A percentile compares a stretch with the other conserved stretches of the same genome.
phyloP scores from a whole-genome alignment of 2,329 filamentous ascomycete genomes.

The Endothia cerciana region DNA sequence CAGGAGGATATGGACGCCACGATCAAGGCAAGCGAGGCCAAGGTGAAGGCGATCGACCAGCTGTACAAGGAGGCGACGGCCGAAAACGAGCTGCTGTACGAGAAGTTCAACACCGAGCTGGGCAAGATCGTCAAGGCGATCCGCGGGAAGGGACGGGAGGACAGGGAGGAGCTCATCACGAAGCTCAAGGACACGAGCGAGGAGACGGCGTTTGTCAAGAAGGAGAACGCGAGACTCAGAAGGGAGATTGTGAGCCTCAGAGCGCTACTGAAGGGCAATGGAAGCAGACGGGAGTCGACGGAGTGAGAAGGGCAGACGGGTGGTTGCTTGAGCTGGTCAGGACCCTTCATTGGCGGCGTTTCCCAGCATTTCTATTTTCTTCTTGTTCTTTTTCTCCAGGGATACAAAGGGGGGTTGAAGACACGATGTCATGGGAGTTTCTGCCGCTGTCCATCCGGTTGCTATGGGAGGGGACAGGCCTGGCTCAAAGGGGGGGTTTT shows the following conservation, averaged over 20 bases:
- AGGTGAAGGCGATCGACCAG: conserved; percentile 82
- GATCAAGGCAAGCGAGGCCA: conserved; percentile 74
- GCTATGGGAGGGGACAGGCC: not conserved
- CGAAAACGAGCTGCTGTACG: conserved; percentile 92
- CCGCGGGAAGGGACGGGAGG: conserved; percentile 72
- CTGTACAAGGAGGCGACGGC: conserved; percentile 85
- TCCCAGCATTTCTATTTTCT: not conserved
- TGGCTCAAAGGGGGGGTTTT: not conserved
- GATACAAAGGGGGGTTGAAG: not conserved
- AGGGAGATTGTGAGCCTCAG: conserved; percentile 77
- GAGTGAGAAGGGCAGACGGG: conserved; percentile 5
- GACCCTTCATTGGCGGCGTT: not conserved
- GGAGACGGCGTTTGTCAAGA: conserved; percentile 76
- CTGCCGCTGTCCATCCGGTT: not conserved
- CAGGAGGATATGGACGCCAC: conserved; percentile 73
- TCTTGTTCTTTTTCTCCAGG: not conserved
- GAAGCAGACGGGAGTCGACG: conserved; percentile 14
- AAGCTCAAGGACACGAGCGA: conserved; percentile 75
- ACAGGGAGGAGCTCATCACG: conserved; percentile 75
- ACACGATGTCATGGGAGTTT: conserved; percentile 9
- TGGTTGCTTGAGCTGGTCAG: not conserved
- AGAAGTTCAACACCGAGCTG: conserved; percentile 89
- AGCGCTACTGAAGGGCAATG: conserved; percentile 52
- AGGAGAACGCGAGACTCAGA: conserved; percentile 83
- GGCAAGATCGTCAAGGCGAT: conserved; percentile 80